Evolutionary conservation across 1,284 basidiomycete species (phyloP).

Genomic region (Lentinus polychrous): DNA sequence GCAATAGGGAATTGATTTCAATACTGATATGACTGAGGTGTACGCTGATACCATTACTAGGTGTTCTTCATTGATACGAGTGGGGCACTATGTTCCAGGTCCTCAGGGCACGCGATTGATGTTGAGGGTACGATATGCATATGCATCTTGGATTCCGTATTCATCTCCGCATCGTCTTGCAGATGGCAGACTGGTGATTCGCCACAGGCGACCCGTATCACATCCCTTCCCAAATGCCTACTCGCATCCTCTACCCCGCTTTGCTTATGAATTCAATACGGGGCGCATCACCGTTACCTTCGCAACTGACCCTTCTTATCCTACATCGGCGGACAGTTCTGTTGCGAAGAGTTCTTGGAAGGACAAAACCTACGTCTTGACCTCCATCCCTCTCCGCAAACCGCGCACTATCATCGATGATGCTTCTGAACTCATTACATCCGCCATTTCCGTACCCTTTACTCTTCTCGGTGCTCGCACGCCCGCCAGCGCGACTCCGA

Average conservation of each 20-base stretch:
- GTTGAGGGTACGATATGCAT: constrained; percentile 46
- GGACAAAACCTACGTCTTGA: constrained; percentile 52
- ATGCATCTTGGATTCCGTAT: constrained; percentile 7
- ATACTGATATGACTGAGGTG: neutral
- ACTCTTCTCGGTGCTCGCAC: constrained; percentile 39
- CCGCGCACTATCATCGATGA: constrained; percentile 64
- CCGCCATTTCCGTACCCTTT: constrained; percentile 43
- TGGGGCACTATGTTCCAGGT: constrained; percentile 67
- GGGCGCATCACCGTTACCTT: constrained; percentile 58
- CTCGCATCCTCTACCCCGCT: constrained; percentile 69
- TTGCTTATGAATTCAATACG: constrained; percentile 48
- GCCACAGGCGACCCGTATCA: constrained; percentile 67
- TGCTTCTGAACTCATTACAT: constrained; percentile 55
- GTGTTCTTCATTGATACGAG: constrained; percentile 76
- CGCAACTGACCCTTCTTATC: constrained; percentile 54
- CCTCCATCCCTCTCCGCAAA: constrained; percentile 56
- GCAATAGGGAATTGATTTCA: neutral
- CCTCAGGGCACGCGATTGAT: constrained; percentile 76
- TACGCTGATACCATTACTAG: constrained; percentile 26
- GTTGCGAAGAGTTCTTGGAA: constrained; percentile 37
- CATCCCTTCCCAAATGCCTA: constrained; percentile 68
- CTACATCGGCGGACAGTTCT: constrained; percentile 31
- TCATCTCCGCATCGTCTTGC: neutral
- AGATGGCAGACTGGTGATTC: constrained; percentile 60
- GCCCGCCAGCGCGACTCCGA: constrained; percentile 39